These are phyloP conservation scores for Phoenix roebelenii DNA, from an alignment of 176 grass and related monocot genomes.

Conservation along the genomic window DNA sequence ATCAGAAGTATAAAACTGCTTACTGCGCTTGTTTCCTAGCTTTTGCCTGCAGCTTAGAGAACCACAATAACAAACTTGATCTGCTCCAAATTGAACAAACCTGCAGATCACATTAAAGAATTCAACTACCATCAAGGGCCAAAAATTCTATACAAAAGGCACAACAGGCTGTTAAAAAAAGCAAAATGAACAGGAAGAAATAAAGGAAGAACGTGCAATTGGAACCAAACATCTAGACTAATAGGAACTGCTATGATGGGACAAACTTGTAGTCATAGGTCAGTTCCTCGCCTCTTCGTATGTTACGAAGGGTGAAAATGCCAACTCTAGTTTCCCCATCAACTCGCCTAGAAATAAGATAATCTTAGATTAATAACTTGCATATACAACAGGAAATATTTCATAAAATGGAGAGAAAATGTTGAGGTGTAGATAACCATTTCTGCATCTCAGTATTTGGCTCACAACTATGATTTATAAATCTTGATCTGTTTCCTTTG, in stretches of 20 bases:
- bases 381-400: slow-evolving; percentile 8
- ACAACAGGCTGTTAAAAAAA: slow-evolving; percentile 10
- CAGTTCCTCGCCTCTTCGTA: slow-evolving; percentile 76
- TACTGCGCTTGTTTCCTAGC: slow-evolving; percentile 39
- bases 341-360: slow-evolving; percentile 55
- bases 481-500: slow-evolving; percentile 89
- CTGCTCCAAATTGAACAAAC: slow-evolving; percentile 92
- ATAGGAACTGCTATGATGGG: background rate
- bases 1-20: background rate
- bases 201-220: background rate
- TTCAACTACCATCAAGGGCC: slow-evolving; percentile 13
- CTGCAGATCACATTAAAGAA: slow-evolving; percentile 34
- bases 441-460: slow-evolving; percentile 98
- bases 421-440: slow-evolving; percentile 52
- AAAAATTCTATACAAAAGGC: too few relatives aligned
- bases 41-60: slow-evolving; percentile 70
- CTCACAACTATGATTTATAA: slow-evolving; percentile 98
- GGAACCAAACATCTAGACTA: too few relatives aligned
- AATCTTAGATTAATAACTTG: slow-evolving; percentile 13
- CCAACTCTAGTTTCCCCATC: slow-evolving; percentile 94
- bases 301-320: slow-evolving; percentile 73
- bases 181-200: slow-evolving; percentile 2
- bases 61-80: slow-evolving; percentile 94
- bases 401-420: slow-evolving; percentile 23
- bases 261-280: slow-evolving; percentile 96